These are phyloP conservation scores for Leptosphaerulina australis DNA, from an alignment of 2,329 filamentous ascomycete genomes.

Conservation along the genomic window DNA sequence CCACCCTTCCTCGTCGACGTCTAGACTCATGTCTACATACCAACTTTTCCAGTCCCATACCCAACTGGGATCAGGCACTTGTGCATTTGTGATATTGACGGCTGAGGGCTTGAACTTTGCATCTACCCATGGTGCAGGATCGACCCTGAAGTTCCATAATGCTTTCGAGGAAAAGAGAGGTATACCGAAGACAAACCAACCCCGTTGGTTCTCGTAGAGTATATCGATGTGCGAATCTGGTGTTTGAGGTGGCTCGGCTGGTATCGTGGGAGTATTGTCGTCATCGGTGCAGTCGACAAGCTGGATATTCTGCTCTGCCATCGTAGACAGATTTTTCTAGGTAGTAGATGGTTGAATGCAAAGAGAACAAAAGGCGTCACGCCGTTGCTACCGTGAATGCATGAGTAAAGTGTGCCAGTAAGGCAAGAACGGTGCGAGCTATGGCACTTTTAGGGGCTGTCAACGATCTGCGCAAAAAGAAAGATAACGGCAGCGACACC, in stretches of 20 bases:
- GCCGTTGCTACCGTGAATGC: constrained; percentile 38
- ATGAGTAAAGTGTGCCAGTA: constrained; percentile 31
- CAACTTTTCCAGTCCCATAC: constrained; percentile 79
- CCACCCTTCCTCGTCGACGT: constrained; percentile 91
- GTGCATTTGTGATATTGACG: constrained; percentile 80
- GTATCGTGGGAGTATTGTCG: constrained; percentile 39
- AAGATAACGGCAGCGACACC: constrained; percentile 6
- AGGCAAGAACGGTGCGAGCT: constrained; percentile 26
- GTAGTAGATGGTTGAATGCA: constrained; percentile 2
- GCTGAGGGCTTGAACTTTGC: constrained; percentile 59
- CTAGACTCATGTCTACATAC: constrained; percentile 79
- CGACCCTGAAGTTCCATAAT: constrained; percentile 73
- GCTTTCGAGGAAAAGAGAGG: constrained; percentile 88
- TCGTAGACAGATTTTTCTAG: constrained; percentile 10
- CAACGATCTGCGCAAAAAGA: constrained; percentile 7
- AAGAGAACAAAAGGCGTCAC: constrained; percentile 23
- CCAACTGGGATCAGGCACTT: constrained; percentile 94
- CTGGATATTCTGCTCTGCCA: constrained; percentile 67
- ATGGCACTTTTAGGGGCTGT: constrained; percentile 30
- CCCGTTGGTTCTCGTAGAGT: constrained; percentile 94
- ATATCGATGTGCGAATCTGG: constrained; percentile 67
- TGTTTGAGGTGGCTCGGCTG: constrained; percentile 26
- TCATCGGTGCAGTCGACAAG: constrained; percentile 64
- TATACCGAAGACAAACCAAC: constrained; percentile 85
- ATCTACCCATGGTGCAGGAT: constrained; percentile 88